A percentile compares a stretch with the other conserved stretches of the same genome.
Conservation (phyloP, 768 basidiomycete species). For the Calocybe indica region DNA sequence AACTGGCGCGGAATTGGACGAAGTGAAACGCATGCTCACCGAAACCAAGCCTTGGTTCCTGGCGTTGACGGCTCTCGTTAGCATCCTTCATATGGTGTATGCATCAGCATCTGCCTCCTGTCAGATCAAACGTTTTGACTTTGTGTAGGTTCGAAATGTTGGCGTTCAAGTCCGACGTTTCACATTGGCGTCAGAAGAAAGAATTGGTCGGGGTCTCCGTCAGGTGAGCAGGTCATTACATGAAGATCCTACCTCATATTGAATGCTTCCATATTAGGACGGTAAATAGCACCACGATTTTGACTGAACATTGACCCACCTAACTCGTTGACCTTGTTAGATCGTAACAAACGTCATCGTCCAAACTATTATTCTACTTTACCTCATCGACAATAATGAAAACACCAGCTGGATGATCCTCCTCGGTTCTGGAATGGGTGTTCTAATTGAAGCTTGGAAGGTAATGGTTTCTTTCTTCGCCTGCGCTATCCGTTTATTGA, state of each 20-base stretch:
- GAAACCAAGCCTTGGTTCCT: conserved; percentile 90
- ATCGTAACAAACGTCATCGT: conserved; percentile 92
- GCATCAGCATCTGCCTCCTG: conserved; percentile 21
- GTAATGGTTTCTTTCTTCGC: conserved; percentile 18
- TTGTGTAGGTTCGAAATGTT: conserved; percentile 80
- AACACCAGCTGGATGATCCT: conserved; percentile 99
- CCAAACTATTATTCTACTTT: conserved; percentile 84
- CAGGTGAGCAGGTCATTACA: conserved; percentile 42
- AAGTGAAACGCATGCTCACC: conserved; percentile 89
- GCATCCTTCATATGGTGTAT: conserved; percentile 81
- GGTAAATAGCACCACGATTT: conserved; percentile 28
- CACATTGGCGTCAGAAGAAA: conserved; percentile 92
- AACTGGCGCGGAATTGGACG: conserved; percentile 76
- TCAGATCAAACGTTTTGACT: conserved; percentile 2
- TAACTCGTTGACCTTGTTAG: conserved; percentile 15
- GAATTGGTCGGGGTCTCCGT: conserved; percentile 95
- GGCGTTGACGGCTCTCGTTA: conserved; percentile 77
- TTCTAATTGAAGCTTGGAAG: conserved; percentile 94
- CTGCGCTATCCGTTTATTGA: conserved; percentile 6
- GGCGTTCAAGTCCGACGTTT: conserved; percentile 92
- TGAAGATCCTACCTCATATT: conserved; percentile 4
- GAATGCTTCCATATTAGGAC: conserved; percentile 31
- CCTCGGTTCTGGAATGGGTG: conserved; percentile 76
- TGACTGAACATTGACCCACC: too few species aligned
- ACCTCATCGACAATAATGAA: conserved; percentile 91